Percentiles rank a stretch among this genome's conserved stretches.
Evolutionary conservation across 2,329 filamentous ascomycete genomes (phyloP).

Genomic region (Salinomyces thailandicus): DNA sequence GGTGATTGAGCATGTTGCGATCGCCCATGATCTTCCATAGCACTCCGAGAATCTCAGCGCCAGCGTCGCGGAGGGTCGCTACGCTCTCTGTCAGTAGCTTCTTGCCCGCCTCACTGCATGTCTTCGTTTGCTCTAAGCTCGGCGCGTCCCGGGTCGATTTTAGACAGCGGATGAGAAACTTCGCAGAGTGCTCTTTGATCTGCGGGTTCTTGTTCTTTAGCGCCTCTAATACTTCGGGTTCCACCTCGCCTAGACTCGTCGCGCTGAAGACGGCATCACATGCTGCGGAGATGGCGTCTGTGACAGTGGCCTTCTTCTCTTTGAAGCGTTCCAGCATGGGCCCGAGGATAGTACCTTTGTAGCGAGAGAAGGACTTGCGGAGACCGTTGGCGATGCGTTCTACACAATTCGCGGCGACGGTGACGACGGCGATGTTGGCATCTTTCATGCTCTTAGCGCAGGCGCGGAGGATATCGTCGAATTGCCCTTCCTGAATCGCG

Average conservation of each 20-base stretch:
- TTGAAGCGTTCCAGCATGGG: constrained; percentile 93
- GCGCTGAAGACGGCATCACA: constrained; percentile 60
- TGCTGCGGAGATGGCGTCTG: constrained; percentile 77
- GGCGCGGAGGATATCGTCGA: constrained; percentile 69
- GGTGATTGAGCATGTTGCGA: constrained; percentile 81
- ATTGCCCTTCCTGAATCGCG: constrained; percentile 82
- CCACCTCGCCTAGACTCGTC: constrained; percentile 67
- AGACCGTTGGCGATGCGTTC: constrained; percentile 81
- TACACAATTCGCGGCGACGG: constrained; percentile 83
- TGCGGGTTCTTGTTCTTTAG: constrained; percentile 93
- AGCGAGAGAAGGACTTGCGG: constrained; percentile 65
- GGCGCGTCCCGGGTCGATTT: constrained; percentile 76
- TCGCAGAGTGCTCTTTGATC: constrained; percentile 89
- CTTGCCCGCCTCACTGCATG: constrained; percentile 78
- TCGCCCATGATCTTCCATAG: constrained; percentile 99
- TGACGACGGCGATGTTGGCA: constrained; percentile 90
- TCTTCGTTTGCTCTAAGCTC: constrained; percentile 68
- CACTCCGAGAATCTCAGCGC: constrained; percentile 84
- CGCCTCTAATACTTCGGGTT: constrained; percentile 83
- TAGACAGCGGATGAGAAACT: constrained; percentile 82
- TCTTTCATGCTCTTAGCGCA: constrained; percentile 98
- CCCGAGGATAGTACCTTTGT: constrained; percentile 68
- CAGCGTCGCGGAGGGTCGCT: constrained; percentile 74
- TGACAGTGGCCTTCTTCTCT: constrained; percentile 86
- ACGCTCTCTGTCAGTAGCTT: constrained; percentile 85